These are phyloP conservation scores for Mycena rosella DNA, from an alignment of 768 basidiomycete genomes.

Conservation along the genomic window DNA sequence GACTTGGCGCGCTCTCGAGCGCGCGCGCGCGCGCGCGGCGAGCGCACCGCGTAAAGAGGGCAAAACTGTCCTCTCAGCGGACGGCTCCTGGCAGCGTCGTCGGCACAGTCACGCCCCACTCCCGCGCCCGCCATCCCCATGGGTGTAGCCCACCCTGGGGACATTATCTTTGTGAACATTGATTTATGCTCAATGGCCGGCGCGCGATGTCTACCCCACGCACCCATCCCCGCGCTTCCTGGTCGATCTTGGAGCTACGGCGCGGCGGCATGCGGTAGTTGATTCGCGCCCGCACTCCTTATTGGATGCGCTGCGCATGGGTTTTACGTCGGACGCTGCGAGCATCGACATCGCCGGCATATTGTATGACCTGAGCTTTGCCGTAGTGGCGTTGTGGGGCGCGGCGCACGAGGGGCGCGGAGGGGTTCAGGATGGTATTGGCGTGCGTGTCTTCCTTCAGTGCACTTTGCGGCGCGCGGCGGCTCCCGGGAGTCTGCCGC, in stretches of 20 bases:
- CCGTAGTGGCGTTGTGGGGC: background rate
- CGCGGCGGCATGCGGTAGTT: too few relatives aligned
- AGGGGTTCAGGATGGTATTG: background rate
- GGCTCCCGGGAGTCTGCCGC: conserved; percentile 5
- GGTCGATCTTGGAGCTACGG: too few relatives aligned
- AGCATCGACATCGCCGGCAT: background rate
- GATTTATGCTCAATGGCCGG: too few relatives aligned
- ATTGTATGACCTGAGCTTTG: background rate
- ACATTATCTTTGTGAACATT: too few relatives aligned
- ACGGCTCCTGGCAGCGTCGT: background rate
- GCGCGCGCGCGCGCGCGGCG: background rate
- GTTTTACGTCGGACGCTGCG: background rate
- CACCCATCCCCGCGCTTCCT: too few relatives aligned
- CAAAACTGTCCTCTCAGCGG: background rate
- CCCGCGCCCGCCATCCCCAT: background rate
- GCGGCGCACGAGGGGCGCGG: conserved; percentile 11
- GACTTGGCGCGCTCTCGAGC: background rate
- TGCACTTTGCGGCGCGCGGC: conserved; percentile 18
- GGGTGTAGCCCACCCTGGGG: too few relatives aligned
- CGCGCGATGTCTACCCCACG: too few relatives aligned
- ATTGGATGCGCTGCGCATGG: background rate
- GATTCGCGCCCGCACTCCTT: background rate
- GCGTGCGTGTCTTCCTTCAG: conserved; percentile 5
- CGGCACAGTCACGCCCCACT: background rate
- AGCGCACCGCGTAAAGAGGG: background rate